A percentile compares a stretch with the other conserved stretches of the same genome.
These are phyloP conservation scores for Fusarium verrucosum DNA, from an alignment of 2,329 filamentous ascomycete species.

Conservation along the genomic window DNA sequence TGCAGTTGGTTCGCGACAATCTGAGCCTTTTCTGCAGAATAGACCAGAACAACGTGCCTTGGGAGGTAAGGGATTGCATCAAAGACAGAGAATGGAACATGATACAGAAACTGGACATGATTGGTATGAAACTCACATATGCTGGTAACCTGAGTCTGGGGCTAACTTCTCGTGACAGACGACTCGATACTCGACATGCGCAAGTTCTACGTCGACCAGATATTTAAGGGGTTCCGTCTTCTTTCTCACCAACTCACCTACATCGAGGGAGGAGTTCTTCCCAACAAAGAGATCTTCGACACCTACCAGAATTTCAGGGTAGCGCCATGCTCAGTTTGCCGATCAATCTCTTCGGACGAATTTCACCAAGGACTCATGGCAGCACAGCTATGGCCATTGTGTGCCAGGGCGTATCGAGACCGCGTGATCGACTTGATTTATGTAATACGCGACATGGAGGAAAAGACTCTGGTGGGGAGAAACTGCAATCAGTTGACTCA, in stretches of 20 bases:
- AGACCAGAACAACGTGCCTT: not conserved
- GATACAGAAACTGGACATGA: slow-evolving; percentile 1
- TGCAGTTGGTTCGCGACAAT: not conserved
- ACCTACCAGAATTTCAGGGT: slow-evolving; percentile 9
- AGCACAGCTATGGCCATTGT: slow-evolving; percentile 15
- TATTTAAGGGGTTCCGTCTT: slow-evolving; percentile 15
- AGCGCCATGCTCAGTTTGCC: slow-evolving; percentile 15
- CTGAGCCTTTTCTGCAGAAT: slow-evolving; percentile 7
- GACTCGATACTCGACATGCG: not conserved
- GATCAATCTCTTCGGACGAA: not conserved
- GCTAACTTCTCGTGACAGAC: not conserved
- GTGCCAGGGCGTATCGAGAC: not conserved
- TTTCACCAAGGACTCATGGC: slow-evolving; percentile 6
- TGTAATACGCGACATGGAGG: not conserved
- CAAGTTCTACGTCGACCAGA: not conserved
- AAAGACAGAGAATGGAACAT: slow-evolving; percentile 4
- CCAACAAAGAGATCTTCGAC: not conserved
- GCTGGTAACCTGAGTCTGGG: too few relatives aligned
- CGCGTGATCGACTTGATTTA: slow-evolving; percentile 14
- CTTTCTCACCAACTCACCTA: slow-evolving; percentile 18
- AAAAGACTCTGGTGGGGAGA: not conserved
- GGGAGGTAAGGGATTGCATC: not conserved
- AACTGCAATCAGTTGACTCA: slow-evolving; percentile 25
- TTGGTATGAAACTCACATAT: not conserved
- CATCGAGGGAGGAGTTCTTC: slow-evolving; percentile 18